Conservation (phyloP, 345 rosid genomes). For the Rhizophora mangle region DNA sequence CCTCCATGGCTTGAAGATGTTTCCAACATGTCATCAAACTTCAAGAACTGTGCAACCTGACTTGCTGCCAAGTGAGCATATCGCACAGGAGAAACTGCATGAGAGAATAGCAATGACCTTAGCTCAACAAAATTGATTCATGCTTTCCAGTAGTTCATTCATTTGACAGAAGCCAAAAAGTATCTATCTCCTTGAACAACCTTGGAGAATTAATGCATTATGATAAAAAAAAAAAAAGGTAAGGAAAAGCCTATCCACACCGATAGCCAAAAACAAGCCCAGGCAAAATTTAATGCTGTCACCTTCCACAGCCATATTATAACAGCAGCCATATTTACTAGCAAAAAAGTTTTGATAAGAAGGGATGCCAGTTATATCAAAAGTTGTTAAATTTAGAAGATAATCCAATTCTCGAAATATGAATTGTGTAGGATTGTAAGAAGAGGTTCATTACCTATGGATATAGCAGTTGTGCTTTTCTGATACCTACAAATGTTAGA, state of each 20-base stretch:
- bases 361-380: not conserved
- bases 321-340: not conserved
- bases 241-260: not conserved
- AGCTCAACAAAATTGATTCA: not conserved
- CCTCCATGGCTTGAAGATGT: constrained; percentile 26
- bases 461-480: constrained; percentile 25
- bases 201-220: not conserved
- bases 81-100: constrained; percentile 25
- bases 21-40: constrained; percentile 29
- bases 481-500: constrained; percentile 19
- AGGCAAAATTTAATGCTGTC: not conserved
- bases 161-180: not conserved
- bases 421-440: not conserved
- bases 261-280: not conserved
- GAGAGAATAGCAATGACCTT: not conserved
- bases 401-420: not conserved
- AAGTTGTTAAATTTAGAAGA: not conserved
- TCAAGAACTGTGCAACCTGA: constrained; percentile 24
- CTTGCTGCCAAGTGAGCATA: constrained; percentile 30
- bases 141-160: not conserved
- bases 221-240: not conserved
- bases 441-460: constrained; percentile 18
- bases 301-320: not conserved
- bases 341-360: not conserved
- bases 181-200: not conserved